phyloP scores from a whole-genome alignment of 306 rosid genomes.

The Malus asiatica region DNA sequence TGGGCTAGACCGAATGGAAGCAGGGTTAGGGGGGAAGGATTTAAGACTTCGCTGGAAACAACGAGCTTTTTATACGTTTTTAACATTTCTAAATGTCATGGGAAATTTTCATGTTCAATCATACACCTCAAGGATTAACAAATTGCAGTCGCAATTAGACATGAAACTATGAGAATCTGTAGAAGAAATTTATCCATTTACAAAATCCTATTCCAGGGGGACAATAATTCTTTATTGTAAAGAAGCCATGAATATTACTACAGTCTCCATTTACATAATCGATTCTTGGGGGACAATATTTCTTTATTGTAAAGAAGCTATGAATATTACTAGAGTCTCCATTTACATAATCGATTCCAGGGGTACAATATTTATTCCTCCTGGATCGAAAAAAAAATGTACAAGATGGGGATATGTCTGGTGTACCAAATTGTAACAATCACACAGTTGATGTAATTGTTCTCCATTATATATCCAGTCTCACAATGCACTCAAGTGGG shows the following conservation, averaged over 20 bases:
- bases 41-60: too few relatives aligned
- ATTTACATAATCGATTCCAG: background rate
- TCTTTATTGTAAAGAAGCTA: too few relatives aligned
- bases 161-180: too few relatives aligned
- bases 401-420: background rate
- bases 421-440: background rate
- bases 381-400: background rate
- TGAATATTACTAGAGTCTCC: background rate
- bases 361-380: background rate
- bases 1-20: too few relatives aligned
- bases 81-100: too few relatives aligned
- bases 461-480: background rate
- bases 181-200: background rate
- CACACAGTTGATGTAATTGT: background rate
- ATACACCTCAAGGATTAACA: too few relatives aligned
- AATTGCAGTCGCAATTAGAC: too few relatives aligned
- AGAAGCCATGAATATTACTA: background rate
- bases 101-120: too few relatives aligned
- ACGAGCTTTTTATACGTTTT: too few relatives aligned
- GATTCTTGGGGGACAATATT: background rate
- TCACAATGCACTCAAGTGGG: constrained; percentile 4
- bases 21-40: too few relatives aligned
- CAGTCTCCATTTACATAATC: background rate
- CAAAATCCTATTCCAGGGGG: background rate
- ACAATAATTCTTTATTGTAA: background rate